Evolutionary conservation across 2,329 filamentous ascomycete genomes (phyloP).

Genomic region (Gnomoniopsis smithogilvyi): DNA sequence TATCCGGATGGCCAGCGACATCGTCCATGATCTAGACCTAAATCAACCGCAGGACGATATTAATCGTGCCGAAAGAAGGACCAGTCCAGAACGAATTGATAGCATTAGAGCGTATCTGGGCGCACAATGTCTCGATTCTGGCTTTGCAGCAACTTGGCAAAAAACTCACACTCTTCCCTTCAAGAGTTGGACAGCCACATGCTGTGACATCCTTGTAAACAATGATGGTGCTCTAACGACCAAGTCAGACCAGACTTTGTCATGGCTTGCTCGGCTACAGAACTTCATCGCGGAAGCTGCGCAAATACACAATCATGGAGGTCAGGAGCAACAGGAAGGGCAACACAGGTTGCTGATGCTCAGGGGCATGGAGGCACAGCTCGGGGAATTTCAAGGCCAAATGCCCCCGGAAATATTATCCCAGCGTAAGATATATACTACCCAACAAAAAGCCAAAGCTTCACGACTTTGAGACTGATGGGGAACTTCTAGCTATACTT

Average conservation of each 20-base stretch:
- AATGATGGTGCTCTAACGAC: conserved; percentile 25
- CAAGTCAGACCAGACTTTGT: conserved; percentile 40
- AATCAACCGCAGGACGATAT: conserved; percentile 35
- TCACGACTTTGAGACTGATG: background rate
- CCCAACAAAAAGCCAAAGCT: background rate
- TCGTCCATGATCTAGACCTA: conserved; percentile 47
- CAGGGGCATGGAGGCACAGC: conserved; percentile 45
- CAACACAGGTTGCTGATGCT: conserved; percentile 43
- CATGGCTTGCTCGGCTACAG: conserved; percentile 40
- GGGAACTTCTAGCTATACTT: conserved; percentile 26
- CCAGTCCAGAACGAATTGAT: conserved; percentile 32
- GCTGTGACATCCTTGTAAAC: conserved; percentile 41
- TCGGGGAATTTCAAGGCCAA: conserved; percentile 35
- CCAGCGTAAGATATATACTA: conserved; percentile 21
- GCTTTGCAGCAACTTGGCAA: conserved; percentile 37
- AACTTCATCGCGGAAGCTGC: conserved; percentile 37
- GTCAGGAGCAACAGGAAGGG: conserved; percentile 27
- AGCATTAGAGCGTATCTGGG: conserved; percentile 43
- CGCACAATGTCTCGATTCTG: conserved; percentile 39
- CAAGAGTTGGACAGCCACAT: conserved; percentile 40
- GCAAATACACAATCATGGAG: background rate
- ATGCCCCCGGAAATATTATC: conserved; percentile 33
- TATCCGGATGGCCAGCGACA: conserved; percentile 48
- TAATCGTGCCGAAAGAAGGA: conserved; percentile 20
- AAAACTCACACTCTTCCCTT: conserved; percentile 32